Conservation (phyloP, 2,329 filamentous ascomycete genomes). For the Fusarium sp. region DNA sequence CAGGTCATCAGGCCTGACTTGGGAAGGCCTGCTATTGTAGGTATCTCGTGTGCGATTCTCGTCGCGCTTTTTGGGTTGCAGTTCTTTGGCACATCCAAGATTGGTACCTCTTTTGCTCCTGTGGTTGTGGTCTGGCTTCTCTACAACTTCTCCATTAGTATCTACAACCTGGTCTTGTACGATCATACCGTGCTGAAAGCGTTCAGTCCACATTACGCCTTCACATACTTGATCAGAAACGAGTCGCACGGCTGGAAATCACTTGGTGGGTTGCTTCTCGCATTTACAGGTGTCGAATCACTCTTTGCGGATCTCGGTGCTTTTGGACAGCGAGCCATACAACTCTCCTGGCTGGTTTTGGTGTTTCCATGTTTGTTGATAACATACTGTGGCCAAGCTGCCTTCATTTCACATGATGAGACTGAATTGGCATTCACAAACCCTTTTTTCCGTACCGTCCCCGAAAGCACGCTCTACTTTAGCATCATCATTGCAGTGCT, state of each 20-base stretch:
- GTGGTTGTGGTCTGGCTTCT: slow-evolving; percentile 76
- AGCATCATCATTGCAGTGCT: slow-evolving; percentile 76
- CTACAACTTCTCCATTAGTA: slow-evolving; percentile 72
- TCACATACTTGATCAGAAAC: slow-evolving; percentile 71
- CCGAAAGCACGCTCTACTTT: slow-evolving; percentile 76
- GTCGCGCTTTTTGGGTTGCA: slow-evolving; percentile 74
- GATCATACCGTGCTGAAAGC: slow-evolving; percentile 69
- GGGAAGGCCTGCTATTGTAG: slow-evolving; percentile 69
- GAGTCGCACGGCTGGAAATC: slow-evolving; percentile 72
- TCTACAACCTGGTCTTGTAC: slow-evolving; percentile 70
- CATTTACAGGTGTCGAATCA: slow-evolving; percentile 84
- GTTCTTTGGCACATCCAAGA: slow-evolving; percentile 72
- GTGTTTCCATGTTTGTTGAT: slow-evolving; percentile 76
- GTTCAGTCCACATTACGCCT: slow-evolving; percentile 71
- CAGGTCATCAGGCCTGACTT: slow-evolving; percentile 70
- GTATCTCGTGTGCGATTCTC: slow-evolving; percentile 74
- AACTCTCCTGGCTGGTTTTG: slow-evolving; percentile 78
- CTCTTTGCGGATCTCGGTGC: slow-evolving; percentile 84
- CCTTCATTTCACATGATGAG: slow-evolving; percentile 74
- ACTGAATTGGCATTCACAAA: slow-evolving; percentile 63
- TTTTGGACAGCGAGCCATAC: slow-evolving; percentile 77
- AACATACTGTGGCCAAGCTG: slow-evolving; percentile 80
- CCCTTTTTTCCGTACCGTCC: slow-evolving; percentile 79
- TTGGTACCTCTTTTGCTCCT: slow-evolving; percentile 73
- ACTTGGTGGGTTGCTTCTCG: slow-evolving; percentile 78